Evolutionary conservation across 2,329 filamentous ascomycete genomes (phyloP), one percentile per base, ranked within the genome.

Genomic region (Xylariaceae sp.): DNA sequence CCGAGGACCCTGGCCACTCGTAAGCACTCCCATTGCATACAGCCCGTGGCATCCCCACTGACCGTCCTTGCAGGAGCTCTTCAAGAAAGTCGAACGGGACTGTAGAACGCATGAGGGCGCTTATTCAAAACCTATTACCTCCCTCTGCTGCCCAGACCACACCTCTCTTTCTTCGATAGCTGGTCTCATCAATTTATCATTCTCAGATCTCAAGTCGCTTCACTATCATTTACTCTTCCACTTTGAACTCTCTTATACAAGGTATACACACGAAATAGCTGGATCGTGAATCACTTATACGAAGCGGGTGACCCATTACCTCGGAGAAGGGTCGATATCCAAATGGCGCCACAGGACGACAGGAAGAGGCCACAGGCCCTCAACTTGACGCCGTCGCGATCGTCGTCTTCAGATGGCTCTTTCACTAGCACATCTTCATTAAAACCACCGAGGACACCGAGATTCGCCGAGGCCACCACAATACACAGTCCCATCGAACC

Each of bases 381-480:
- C 44, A 78, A 80, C 58, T 69, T 83, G 49, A 68, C 73, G 27
- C 73, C 77, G 22, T 66, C 69, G 48, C 74, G 77, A 51, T 73
- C 76, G 45, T 71, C 68, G 15, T 71, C 68, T 22, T 76, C 78
- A 5, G 72, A 73, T 41, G 70, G 71, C 45, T 81, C 78, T 12
- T 73, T 71, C 36, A 79, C 78, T 27, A 77, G 77, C 49, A 71
- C 72, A 56, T 75, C 72, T 40, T 83, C 80, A 14, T 71, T 83
- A 56, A 88, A 87, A 71, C 75, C 80, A 36, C 86, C 86, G 54
- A 80, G 88, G 63, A 86, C 85, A 60, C 86, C 88, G 61, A 85
- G 88, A 63, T 92, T 92, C 64, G 86, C 86, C 48, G 88, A 91
- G 74, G 87, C 87, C 40, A 92, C 88, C 30, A 80, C 86, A 27